phyloP scores from a whole-genome alignment of 306 rosid species.

The Quercus parvula region DNA sequence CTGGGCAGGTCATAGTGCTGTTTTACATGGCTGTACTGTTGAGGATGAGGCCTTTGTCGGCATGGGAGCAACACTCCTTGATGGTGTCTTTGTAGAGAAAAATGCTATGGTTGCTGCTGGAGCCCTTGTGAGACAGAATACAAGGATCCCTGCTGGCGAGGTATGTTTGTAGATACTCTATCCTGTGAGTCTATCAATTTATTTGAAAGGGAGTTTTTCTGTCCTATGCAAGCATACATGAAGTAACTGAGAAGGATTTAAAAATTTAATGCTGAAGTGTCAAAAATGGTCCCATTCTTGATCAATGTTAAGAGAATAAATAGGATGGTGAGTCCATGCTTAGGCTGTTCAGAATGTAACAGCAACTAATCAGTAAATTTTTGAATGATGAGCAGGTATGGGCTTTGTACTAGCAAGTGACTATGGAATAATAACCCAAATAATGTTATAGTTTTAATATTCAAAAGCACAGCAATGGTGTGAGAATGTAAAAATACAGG shows the following conservation, averaged over 20 bases:
- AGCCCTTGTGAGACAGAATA: constrained; percentile 85
- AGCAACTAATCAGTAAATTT: not conserved
- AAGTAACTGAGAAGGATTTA: not conserved
- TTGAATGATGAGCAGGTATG: not conserved
- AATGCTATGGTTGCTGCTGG: constrained; percentile 95
- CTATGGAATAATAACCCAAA: not conserved
- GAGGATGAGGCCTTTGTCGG: constrained; percentile 97
- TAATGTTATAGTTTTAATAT: not conserved
- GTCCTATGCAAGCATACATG: not conserved
- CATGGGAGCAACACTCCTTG: constrained; percentile 86
- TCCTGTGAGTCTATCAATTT: not conserved
- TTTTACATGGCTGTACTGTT: constrained; percentile 86
- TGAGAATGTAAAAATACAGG: not conserved
- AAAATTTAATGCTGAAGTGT: not conserved
- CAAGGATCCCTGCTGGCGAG: constrained; percentile 87
- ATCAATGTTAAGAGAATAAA: not conserved
- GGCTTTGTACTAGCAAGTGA: not conserved
- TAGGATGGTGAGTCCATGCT: not conserved
- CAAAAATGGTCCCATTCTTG: not conserved
- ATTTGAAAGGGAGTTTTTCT: not conserved
- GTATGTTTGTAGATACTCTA: constrained; percentile 35
- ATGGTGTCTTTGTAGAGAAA: constrained; percentile 84
- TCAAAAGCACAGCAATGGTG: not conserved
- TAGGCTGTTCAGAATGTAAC: not conserved
- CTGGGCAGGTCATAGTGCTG: constrained; percentile 78